Base-by-base conservation (phyloP, 2,329 filamentous ascomycete species). In the Apiospora koreana region DNA sequence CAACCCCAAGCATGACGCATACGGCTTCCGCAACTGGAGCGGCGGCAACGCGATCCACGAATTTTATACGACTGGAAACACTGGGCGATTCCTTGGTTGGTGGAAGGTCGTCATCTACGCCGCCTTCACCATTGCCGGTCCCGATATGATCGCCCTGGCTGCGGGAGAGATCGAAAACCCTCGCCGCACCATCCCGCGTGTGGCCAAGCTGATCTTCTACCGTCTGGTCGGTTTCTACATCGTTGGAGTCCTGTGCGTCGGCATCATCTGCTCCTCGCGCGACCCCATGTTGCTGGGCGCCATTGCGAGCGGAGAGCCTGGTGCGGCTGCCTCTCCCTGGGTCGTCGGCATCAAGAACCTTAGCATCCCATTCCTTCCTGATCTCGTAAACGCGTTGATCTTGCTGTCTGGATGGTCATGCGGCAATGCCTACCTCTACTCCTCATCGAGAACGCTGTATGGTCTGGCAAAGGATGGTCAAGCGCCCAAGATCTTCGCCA, bases 171-270 rank as follows among this genome's bases (percentile, higher is more conserved):
- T 87, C 3, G 83, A 88, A 71, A 87, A 88, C 72, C 87, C 88
- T 0, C 83, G 88, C n/a, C 78, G 78, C 5, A 83, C 86, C 35
- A 85, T 92, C 77, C 89, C 89, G 0, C 85, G 83, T 68, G 89
- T 89, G 0, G 91, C 85, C 79, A 90, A 90, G 69, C 86, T 86
- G 9, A 88, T 91, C 10, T 91, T 91, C 79, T 90, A 89, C 76
- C 87, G 89, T 54, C 81, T 92, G 28, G 89, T 87, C 1, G 79
- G 84, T 0, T 91, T 66, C 38, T 66, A 66, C 41, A 21, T 66
- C 23, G 42, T 66, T 10, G 64, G 64, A 25, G 64, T 66, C 38
- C 64, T 66, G 38, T 66, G 64, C n/a, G 64, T 66, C 21, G 64
- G 64, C 12, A 66, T 66, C 38, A 66, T 66, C n/a, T 66, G 64